Percentiles rank a stretch among this genome's conserved stretches.
These are phyloP conservation scores for Rhizomucor pusillus DNA, from an alignment of 371 early-diverging fungal genomes.

Conservation along the genomic window DNA sequence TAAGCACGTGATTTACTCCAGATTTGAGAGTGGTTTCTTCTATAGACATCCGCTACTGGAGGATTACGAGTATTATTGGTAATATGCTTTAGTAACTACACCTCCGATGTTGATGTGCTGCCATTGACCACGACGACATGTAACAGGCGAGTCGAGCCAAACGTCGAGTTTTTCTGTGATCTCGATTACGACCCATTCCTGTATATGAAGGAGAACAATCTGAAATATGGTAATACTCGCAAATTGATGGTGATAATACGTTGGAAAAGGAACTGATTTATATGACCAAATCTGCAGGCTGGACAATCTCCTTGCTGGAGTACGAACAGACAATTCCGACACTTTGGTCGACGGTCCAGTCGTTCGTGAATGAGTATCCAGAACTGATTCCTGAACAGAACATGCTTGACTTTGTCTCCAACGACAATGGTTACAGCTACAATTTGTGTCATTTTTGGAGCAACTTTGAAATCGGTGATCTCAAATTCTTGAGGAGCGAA, in stretches of 20 bases:
- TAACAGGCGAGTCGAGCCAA: slow-evolving; percentile 80
- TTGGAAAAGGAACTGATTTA: neutral
- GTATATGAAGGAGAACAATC: slow-evolving; percentile 79
- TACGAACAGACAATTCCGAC: slow-evolving; percentile 78
- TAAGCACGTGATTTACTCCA: slow-evolving; percentile 6
- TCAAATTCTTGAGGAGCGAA: slow-evolving; percentile 74
- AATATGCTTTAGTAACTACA: neutral
- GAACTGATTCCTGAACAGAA: slow-evolving; percentile 30
- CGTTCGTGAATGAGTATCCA: slow-evolving; percentile 57
- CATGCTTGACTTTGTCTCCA: slow-evolving; percentile 31
- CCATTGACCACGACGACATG: no score
- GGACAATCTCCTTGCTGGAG: slow-evolving; percentile 79
- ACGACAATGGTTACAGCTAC: slow-evolving; percentile 41
- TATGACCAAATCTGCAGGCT: slow-evolving; percentile 18
- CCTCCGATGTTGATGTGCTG: neutral
- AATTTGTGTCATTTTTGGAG: slow-evolving; percentile 95
- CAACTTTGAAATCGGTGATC: slow-evolving; percentile 94
- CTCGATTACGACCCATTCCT: slow-evolving; percentile 90
- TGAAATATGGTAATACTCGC: slow-evolving; percentile 64
- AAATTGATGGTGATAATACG: neutral
- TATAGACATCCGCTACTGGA: slow-evolving; percentile 73
- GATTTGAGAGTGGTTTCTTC: slow-evolving; percentile 88
- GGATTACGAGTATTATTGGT: slow-evolving; percentile 91
- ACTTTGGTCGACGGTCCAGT: slow-evolving; percentile 64
- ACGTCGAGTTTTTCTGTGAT: slow-evolving; percentile 81